Base-by-base conservation (phyloP, 306 rosid genomes). In the Inga oerstediana region DNA sequence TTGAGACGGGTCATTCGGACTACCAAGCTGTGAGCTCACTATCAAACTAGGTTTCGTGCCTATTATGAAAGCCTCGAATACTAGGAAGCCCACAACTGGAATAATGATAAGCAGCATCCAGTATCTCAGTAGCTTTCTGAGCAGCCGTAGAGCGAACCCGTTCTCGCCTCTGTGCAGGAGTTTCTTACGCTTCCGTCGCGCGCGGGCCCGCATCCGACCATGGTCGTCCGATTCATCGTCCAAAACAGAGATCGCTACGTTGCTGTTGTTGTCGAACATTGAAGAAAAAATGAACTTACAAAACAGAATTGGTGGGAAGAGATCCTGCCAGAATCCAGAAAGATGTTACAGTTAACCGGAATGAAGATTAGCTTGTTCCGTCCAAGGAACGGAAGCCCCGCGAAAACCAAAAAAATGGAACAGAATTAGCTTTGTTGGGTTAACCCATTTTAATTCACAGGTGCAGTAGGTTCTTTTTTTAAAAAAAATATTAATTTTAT, bases 161-260 rank as follows among this genome's bases (percentile, higher is more conserved):
- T 77, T 77, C 78, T 85, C 86, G 59, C 65, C 72, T 78, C 86
- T 86, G 83, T 89, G 80, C 30, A 81, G 74, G 73, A 84, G 82
- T 83, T 91, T 96, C 92, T 84, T 91, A 48, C 94, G 97, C 85
- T 94, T 94, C 75, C 93, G 87, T 14, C 97, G 92, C 39, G 87
- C 92, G 34, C 94, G 97, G 71, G 77, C 88, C 14, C 98, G 96
- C 89, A 85, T 85, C 51, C 97, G 90, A 76, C 91, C 92, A 74
- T 86, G 89, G n/a, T 96, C 99, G 72, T 93, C 97, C 62, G 88
- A 10, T n/a, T 96, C 99, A 10, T 92, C 93, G 73, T 91, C 99
- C 46, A 97, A 85, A 74, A 95, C 82, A 13, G 91, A 20, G 87
- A 96, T 91, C 52, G 97, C 80, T 22, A 93, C 61, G 72, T 81